Evolutionary conservation across 441 rosid genomes (phyloP).

Genomic region (Pelargonium myrrhifolium): DNA sequence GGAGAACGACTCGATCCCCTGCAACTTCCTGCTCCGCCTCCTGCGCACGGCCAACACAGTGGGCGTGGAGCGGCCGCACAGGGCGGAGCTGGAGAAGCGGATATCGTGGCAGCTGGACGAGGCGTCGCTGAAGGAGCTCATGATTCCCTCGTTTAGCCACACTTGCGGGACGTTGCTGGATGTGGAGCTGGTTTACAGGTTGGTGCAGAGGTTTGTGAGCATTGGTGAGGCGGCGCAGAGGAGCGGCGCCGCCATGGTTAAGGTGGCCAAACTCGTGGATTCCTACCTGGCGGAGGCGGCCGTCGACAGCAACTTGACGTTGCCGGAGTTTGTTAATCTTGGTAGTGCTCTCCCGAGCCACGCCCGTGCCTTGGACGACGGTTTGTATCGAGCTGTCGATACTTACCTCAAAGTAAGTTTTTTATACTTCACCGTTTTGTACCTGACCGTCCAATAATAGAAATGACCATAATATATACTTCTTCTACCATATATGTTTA

Average conservation of each 20-base stretch:
- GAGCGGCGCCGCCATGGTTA: slow-evolving; percentile 42
- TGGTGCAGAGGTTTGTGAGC: slow-evolving; percentile 50
- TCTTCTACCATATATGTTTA: too few species aligned
- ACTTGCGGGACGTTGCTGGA: slow-evolving; percentile 63
- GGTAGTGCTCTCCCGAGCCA: slow-evolving; percentile 59
- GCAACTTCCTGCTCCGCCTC: slow-evolving; percentile 73
- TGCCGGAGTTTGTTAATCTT: slow-evolving; percentile 44
- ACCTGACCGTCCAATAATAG: too few species aligned
- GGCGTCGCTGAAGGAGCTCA: slow-evolving; percentile 67
- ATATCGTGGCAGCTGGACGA: slow-evolving; percentile 73
- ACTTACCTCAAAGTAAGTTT: slow-evolving; percentile 61
- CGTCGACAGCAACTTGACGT: slow-evolving; percentile 43
- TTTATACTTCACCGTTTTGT: too few species aligned
- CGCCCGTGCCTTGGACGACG: slow-evolving; percentile 63
- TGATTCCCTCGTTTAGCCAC: slow-evolving; percentile 90
- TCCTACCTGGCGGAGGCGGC: slow-evolving; percentile 68
- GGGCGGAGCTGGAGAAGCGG: slow-evolving; percentile 59
- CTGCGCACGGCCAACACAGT: slow-evolving; percentile 74
- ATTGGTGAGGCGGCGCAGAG: slow-evolving; percentile 36
- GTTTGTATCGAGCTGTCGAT: slow-evolving; percentile 69
- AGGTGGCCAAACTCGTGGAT: slow-evolving; percentile 72
- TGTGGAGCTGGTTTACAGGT: slow-evolving; percentile 52
- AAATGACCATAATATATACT: too few species aligned
- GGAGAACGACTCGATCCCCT: slow-evolving; percentile 64
- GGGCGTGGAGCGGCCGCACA: slow-evolving; percentile 40